Evolutionary conservation across 2,329 filamentous ascomycete genomes (phyloP).

Genomic region (Neofusicoccum parvum): DNA sequence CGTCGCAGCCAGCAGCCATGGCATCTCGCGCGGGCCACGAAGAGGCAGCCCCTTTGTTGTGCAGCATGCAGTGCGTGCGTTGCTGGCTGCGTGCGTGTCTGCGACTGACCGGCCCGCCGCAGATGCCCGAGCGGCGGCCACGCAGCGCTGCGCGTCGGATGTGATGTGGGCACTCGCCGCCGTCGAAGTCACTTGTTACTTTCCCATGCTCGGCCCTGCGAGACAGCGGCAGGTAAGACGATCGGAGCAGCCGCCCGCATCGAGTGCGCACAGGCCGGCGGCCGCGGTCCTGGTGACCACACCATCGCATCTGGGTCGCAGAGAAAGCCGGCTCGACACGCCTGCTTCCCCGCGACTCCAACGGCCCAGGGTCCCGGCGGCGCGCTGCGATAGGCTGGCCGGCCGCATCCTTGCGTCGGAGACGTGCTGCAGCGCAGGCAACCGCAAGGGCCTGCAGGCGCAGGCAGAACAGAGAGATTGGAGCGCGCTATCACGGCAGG

Average conservation of each 20-base stretch:
- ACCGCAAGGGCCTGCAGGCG: slow-evolving; percentile 2
- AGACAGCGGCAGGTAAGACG: neutral
- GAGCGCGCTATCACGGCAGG: slow-evolving; percentile 13
- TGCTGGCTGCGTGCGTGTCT: neutral
- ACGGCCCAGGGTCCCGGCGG: neutral
- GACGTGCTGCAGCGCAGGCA: slow-evolving; percentile 13
- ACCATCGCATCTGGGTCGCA: slow-evolving; percentile 2
- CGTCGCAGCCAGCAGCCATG: neutral
- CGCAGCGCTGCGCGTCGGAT: neutral
- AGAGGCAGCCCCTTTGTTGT: slow-evolving; percentile 1
- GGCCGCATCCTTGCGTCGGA: neutral
- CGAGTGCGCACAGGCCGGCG: neutral
- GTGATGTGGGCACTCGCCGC: neutral
- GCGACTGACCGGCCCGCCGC: neutral
- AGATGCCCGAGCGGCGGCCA: neutral
- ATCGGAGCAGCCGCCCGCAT: slow-evolving; percentile 6
- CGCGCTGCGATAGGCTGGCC: slow-evolving; percentile 3
- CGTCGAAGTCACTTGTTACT: slow-evolving; percentile 6
- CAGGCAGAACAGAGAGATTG: neutral
- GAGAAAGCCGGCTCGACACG: slow-evolving; percentile 14
- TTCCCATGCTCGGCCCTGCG: slow-evolving; percentile 4
- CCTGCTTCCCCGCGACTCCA: slow-evolving; percentile 12
- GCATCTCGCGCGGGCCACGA: neutral
- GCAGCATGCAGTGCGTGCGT: slow-evolving; percentile 6
- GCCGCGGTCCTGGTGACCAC: neutral